These are phyloP conservation scores for Neurospora tetraspora DNA, from an alignment of 495 filamentous ascomycete genomes.

Conservation along the genomic window DNA sequence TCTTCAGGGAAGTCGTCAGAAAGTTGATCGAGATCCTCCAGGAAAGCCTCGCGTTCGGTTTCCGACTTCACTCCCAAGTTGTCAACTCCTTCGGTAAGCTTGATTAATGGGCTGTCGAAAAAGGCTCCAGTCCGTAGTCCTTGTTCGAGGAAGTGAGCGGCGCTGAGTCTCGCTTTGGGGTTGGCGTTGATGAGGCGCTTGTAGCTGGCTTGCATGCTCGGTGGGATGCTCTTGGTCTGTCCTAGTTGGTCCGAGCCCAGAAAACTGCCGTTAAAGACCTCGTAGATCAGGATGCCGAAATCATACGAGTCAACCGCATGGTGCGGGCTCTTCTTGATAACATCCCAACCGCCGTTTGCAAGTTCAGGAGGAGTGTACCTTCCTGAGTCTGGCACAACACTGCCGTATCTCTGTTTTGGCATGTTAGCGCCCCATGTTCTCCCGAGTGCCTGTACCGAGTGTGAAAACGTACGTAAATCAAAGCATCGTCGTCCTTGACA, in stretches of 20 bases:
- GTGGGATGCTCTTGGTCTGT: slow-evolving; percentile 78
- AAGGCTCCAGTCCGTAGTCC: slow-evolving; percentile 73
- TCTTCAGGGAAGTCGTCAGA: slow-evolving; percentile 94
- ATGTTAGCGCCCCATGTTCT: slow-evolving; percentile 1
- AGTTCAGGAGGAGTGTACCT: slow-evolving; percentile 82
- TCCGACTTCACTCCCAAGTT: slow-evolving; percentile 82
- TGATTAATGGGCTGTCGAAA: slow-evolving; percentile 86
- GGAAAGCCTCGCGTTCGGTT: slow-evolving; percentile 71
- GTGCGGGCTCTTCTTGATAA: slow-evolving; percentile 71
- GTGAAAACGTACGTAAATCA: slow-evolving; percentile 62
- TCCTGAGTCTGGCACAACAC: slow-evolving; percentile 70
- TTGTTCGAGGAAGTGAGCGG: slow-evolving; percentile 82
- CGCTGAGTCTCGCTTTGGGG: slow-evolving; percentile 75
- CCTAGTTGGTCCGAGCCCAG: slow-evolving; percentile 62
- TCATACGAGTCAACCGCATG: slow-evolving; percentile 78
- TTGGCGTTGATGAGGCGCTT: slow-evolving; percentile 80
- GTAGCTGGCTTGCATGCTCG: slow-evolving; percentile 79
- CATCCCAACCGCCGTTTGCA: slow-evolving; percentile 76
- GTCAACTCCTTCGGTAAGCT: slow-evolving; percentile 83
- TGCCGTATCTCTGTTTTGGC: slow-evolving; percentile 60
- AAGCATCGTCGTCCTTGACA: slow-evolving; percentile 85
- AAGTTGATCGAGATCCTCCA: slow-evolving; percentile 78
- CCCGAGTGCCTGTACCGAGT: not conserved
- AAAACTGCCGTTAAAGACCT: slow-evolving; percentile 83
- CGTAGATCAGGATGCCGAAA: slow-evolving; percentile 74